Evolutionary conservation across 1,284 basidiomycete genomes (phyloP).

Genomic region (Afroboletus lepidellus): DNA sequence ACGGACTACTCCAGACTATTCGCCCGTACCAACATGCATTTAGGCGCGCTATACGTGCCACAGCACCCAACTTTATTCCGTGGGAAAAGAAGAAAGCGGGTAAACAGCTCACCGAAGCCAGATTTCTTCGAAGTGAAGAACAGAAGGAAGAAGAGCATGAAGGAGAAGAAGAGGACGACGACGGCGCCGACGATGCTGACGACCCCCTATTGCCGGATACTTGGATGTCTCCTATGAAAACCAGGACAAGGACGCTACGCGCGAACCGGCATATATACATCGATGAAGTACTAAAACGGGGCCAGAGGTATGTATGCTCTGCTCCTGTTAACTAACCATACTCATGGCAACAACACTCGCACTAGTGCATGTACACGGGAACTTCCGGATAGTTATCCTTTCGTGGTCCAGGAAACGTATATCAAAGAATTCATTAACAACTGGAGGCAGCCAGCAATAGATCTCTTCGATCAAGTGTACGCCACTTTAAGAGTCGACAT

Average conservation of each 20-base stretch:
- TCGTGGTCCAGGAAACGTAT: constrained; percentile 51
- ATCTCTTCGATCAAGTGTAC: constrained; percentile 49
- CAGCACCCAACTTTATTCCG: constrained; percentile 48
- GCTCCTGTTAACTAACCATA: too few relatives aligned
- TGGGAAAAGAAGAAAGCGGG: constrained; percentile 17
- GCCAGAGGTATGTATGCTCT: constrained; percentile 36
- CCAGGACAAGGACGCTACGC: neutral
- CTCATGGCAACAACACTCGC: too few relatives aligned
- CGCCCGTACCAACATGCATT: constrained; percentile 49
- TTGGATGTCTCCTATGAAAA: too few relatives aligned
- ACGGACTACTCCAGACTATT: constrained; percentile 54
- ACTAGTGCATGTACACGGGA: constrained; percentile 62
- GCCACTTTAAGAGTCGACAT: constrained; percentile 41
- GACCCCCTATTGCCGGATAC: too few relatives aligned
- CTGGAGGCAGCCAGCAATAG: constrained; percentile 49
- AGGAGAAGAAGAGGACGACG: constrained; percentile 12
- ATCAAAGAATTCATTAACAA: constrained; percentile 43
- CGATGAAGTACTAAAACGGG: constrained; percentile 51
- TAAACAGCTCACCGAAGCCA: constrained; percentile 4
- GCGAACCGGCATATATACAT: constrained; percentile 42
- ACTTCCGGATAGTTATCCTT: constrained; percentile 61
- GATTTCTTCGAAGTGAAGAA: constrained; percentile 37
- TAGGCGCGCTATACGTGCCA: constrained; percentile 42
- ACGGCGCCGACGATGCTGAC: too few relatives aligned
- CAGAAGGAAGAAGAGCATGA: constrained; percentile 25